Conservation (phyloP, 78 protist genomes). For the Emiliania huxleyi region DNA sequence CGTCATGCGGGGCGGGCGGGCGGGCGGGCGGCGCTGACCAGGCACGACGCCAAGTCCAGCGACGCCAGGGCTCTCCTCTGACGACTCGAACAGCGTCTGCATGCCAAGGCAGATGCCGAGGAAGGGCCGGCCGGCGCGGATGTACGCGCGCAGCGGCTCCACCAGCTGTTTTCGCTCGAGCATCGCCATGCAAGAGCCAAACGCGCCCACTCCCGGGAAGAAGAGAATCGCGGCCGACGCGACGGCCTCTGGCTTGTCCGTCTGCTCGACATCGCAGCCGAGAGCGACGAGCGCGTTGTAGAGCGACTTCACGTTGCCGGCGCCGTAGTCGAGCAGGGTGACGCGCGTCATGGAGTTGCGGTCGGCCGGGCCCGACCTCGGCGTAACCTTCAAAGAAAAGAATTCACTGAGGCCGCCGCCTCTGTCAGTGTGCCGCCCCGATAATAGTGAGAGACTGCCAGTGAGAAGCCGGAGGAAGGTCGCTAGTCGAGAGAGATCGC, state of each 20-base stretch:
- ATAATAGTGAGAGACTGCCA: no score
- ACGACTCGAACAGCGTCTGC: slow-evolving; percentile 60
- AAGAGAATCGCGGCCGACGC: background rate
- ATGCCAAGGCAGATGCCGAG: slow-evolving; percentile 75
- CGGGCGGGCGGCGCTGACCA: background rate
- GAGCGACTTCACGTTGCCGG: slow-evolving; percentile 71
- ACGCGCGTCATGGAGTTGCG: slow-evolving; percentile 17
- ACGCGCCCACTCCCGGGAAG: slow-evolving; percentile 55
- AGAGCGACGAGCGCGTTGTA: slow-evolving; percentile 26
- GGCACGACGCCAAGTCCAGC: slow-evolving; percentile 65
- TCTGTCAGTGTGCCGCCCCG: no score
- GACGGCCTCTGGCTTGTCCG: background rate
- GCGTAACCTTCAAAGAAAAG: no score
- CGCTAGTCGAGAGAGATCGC: no score
- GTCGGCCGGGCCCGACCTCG: no score
- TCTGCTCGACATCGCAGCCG: slow-evolving; percentile 3
- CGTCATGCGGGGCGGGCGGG: no score
- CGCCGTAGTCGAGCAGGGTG: slow-evolving; percentile 73
- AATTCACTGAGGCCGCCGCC: no score
- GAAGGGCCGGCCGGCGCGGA: slow-evolving; percentile 54
- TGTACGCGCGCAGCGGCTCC: slow-evolving; percentile 55
- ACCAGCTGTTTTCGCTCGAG: slow-evolving; percentile 3
- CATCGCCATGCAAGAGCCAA: slow-evolving; percentile 31
- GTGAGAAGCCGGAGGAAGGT: no score
- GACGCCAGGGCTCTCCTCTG: slow-evolving; percentile 60